Conservation (phyloP, 352 stramenopile species). For the Peronosclerospora sorghi region DNA sequence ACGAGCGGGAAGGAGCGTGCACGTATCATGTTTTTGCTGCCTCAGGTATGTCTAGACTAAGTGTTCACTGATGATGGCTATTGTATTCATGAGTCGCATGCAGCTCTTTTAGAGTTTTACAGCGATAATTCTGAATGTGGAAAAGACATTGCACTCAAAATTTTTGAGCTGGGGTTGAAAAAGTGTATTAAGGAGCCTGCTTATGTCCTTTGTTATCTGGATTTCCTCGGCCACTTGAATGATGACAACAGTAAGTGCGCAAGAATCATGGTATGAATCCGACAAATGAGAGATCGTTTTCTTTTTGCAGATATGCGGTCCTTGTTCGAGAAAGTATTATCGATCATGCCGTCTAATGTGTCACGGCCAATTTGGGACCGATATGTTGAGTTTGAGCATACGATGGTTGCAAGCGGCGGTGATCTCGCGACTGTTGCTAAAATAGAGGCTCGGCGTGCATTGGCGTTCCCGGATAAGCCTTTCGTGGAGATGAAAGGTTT, state of each 20-base stretch:
- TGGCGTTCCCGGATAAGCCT: conserved; percentile 64
- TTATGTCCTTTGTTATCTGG: conserved; percentile 77
- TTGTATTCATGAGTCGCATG: neutral
- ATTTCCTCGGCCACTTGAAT: conserved; percentile 80
- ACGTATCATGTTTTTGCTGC: conserved; percentile 77
- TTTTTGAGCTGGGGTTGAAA: conserved; percentile 82
- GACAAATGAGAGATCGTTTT: neutral
- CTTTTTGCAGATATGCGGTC: conserved; percentile 68
- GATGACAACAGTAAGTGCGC: conserved; percentile 79
- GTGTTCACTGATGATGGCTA: conserved; percentile 2
- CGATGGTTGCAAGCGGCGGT: conserved; percentile 73
- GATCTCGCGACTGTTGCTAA: conserved; percentile 77
- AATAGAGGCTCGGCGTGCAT: conserved; percentile 62
- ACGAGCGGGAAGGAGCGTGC: conserved; percentile 70
- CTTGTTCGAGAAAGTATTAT: conserved; percentile 82
- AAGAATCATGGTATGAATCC: neutral
- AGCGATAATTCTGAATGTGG: conserved; percentile 70
- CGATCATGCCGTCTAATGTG: conserved; percentile 70
- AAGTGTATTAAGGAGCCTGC: conserved; percentile 82
- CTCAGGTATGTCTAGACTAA: conserved; percentile 35
- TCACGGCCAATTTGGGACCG: conserved; percentile 79
- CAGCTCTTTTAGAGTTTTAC: conserved; percentile 80
- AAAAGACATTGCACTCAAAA: conserved; percentile 82
- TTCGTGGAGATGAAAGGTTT: conserved; percentile 78
- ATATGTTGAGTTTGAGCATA: conserved; percentile 82